Evolutionary conservation across 2,329 filamentous ascomycete genomes (phyloP).

Genomic region (Mariannaea sp.): DNA sequence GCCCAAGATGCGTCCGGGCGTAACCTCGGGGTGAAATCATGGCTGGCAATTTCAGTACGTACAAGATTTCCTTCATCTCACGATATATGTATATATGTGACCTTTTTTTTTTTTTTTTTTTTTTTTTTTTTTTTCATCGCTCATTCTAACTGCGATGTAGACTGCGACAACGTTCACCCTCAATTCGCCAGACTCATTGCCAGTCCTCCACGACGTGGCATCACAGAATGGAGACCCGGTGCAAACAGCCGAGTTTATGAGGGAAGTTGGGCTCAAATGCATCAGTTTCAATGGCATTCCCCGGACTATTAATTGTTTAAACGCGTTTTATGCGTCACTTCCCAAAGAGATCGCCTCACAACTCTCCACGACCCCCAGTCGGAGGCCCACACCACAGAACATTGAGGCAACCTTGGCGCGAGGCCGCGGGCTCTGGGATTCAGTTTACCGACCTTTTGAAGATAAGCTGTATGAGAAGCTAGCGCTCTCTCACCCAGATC

Average conservation of each 20-base stretch:
- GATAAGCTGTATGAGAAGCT: slow-evolving; percentile 73
- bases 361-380: slow-evolving; percentile 62
- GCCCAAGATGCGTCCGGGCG: slow-evolving; percentile 65
- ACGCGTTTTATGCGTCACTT: slow-evolving; percentile 69
- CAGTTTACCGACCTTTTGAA: slow-evolving; percentile 76
- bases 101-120: too few relatives aligned
- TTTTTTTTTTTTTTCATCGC: too few relatives aligned
- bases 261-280: slow-evolving; percentile 76
- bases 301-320: slow-evolving; percentile 81
- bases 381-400: slow-evolving; percentile 56
- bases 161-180: slow-evolving; percentile 84
- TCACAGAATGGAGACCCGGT: slow-evolving; percentile 39
- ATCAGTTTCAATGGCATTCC: slow-evolving; percentile 84
- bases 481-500: slow-evolving; percentile 75
- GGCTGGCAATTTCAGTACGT: slow-evolving; percentile 69
- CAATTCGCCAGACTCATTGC: slow-evolving; percentile 79
- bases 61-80: neutral
- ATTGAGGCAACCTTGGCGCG: slow-evolving; percentile 59
- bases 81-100: too few relatives aligned
- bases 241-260: slow-evolving; percentile 70
- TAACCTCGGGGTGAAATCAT: slow-evolving; percentile 66
- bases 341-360: slow-evolving; percentile 57
- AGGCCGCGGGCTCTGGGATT: slow-evolving; percentile 73
- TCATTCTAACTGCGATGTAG: slow-evolving; percentile 47
- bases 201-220: slow-evolving; percentile 62